A percentile compares a stretch with the other conserved stretches of the same genome.
Evolutionary conservation across 352 stramenopile species (phyloP).

Genomic region (Globisporangium spinosum): DNA sequence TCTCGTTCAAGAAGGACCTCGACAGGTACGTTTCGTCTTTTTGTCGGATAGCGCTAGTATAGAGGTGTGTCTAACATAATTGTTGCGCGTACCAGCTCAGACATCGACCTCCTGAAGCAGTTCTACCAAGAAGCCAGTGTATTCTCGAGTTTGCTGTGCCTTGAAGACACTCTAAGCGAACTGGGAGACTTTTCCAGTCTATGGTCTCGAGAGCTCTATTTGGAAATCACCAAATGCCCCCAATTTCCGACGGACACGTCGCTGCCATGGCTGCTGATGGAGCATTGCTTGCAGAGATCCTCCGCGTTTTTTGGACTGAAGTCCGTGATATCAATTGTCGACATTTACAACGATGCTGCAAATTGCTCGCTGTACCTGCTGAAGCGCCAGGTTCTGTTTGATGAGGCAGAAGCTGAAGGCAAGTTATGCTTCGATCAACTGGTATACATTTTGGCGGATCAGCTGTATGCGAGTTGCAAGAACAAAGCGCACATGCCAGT

Average conservation of each 20-base stretch:
- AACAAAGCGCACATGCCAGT: conserved; percentile 14
- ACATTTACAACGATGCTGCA: conserved; percentile 86
- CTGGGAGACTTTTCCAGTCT: conserved; percentile 66
- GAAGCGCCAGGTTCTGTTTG: conserved; percentile 65
- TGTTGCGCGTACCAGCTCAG: conserved; percentile 31
- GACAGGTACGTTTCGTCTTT: conserved; percentile 41
- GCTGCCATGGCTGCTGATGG: conserved; percentile 78
- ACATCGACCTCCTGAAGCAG: conserved; percentile 49
- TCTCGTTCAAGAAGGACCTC: conserved; percentile 80
- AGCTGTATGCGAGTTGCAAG: conserved; percentile 66
- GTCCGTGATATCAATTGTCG: conserved; percentile 54
- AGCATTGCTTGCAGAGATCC: conserved; percentile 42
- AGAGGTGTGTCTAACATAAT: not conserved
- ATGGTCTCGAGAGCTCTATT: conserved; percentile 81
- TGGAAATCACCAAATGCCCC: conserved; percentile 58
- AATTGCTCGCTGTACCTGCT: conserved; percentile 42
- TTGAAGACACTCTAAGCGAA: conserved; percentile 42
- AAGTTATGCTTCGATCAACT: conserved; percentile 81
- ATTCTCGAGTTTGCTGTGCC: conserved; percentile 56
- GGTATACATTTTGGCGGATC: conserved; percentile 57
- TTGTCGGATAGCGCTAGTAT: not conserved
- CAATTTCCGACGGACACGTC: conserved; percentile 85
- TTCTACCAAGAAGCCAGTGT: conserved; percentile 45
- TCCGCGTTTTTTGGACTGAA: conserved; percentile 19
- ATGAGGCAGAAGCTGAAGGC: conserved; percentile 83